Evolutionary conservation across 306 rosid genomes (phyloP).

Genomic region (Abrus pulchellus): DNA sequence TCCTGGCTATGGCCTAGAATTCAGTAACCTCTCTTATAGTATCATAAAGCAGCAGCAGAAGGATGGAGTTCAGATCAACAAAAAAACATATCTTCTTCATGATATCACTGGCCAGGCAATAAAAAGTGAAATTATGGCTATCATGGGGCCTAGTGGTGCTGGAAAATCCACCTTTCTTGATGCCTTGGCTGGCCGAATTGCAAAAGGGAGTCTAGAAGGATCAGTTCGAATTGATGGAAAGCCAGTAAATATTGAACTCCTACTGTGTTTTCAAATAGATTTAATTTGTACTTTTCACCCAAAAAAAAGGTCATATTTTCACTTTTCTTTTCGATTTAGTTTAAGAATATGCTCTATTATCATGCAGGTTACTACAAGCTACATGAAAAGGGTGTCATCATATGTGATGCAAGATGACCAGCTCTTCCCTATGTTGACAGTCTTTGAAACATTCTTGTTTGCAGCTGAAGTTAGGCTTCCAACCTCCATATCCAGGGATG

Average conservation of each 20-base stretch:
- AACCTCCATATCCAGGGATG: conserved; percentile 70
- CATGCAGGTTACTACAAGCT: conserved; percentile 79
- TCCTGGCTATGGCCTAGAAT: conserved; percentile 77
- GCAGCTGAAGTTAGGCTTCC: conserved; percentile 95
- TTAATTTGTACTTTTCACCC: neutral
- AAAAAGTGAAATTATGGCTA: conserved; percentile 83
- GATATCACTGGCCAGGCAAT: conserved; percentile 86
- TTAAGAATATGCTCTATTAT: conserved; percentile 8
- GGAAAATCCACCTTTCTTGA: conserved; percentile 97
- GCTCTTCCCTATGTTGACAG: conserved; percentile 87
- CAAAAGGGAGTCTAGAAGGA: conserved; percentile 86
- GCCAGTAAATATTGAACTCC: conserved; percentile 51
- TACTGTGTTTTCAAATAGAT: neutral
- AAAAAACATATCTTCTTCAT: conserved; percentile 78
- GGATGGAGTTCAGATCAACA: conserved; percentile 78
- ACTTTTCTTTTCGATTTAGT: neutral
- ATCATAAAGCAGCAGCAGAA: conserved; percentile 74
- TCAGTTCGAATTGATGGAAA: conserved; percentile 81
- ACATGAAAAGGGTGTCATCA: conserved; percentile 94
- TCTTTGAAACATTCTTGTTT: conserved; percentile 89
- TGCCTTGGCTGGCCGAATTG: conserved; percentile 87
- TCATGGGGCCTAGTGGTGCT: conserved; percentile 97
- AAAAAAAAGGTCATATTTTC: neutral
- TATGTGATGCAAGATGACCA: conserved; percentile 97
- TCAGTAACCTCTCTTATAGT: conserved; percentile 71